Evolutionary conservation across 164 flowering plant genomes (phyloP), one percentile per base, ranked within the genome.

Genomic region (Kalanchoe fedtschenkoi): DNA sequence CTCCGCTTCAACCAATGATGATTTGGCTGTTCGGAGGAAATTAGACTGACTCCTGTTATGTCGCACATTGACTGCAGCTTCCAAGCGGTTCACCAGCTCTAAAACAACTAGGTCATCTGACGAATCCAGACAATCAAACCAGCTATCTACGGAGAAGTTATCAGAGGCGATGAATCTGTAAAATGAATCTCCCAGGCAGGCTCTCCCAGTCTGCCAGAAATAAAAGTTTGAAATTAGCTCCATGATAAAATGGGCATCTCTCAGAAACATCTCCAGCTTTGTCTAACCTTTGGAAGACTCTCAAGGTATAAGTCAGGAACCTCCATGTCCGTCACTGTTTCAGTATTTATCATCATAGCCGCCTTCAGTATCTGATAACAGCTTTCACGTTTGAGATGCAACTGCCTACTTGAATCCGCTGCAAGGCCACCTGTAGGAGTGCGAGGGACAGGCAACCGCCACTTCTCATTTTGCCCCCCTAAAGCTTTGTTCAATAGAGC

Each of bases 371-470:
- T 95, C 68, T 95, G 99, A 62, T 74, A 80, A 4, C 93, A 69
- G 66, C 84, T 83, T 72, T 95, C 99, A 30, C 96, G 89, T 19
- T 82, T 87, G 71, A 82, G 82, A 34, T 70, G 71, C 76, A 95
- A 74, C 63, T 81, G 80, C 71, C 79, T 95, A 63, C 88, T 77
- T 7, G 86, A 72, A 41, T 71, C 70, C 37, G 84, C 95, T 15
- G 66, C 65, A 54, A 95, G 88, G 53, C 97, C 99, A 37, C 76
- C 39, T 37, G 1, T 44, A 26, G 95, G 88, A 17, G 90, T 84
- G 41, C 89, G 86, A 22, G 97, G 97, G 13, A 85, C 89, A 35
- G 99, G 99, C n/a, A 93, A 81, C 99, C 99, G 90, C 99, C 99
- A 93, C 65, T 90, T 93, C 63, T 93, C 97, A 69, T 85, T 88